These are phyloP conservation scores for Wickerhamiella shivajii DNA, from an alignment of 805 yeast species.

Conservation along the genomic window DNA sequence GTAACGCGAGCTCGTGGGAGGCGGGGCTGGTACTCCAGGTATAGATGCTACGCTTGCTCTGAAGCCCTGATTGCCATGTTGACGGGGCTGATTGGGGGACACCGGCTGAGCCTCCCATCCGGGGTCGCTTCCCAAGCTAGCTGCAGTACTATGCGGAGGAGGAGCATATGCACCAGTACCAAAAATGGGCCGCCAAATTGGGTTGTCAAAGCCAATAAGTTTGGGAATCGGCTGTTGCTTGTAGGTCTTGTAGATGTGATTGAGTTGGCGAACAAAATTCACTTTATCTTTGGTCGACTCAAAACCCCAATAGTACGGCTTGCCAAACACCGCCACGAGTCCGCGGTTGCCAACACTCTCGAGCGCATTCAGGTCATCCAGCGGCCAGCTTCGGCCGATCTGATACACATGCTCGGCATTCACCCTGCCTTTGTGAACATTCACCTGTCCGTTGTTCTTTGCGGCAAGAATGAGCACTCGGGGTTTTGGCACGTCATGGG, in stretches of 20 bases:
- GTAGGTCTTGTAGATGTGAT: constrained; percentile 40
- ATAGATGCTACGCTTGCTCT: no score
- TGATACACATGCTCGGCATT: constrained; percentile 62
- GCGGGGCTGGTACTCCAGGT: no score
- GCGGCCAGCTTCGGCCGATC: constrained; percentile 85
- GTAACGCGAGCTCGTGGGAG: no score
- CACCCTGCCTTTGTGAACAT: constrained; percentile 75
- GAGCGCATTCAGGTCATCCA: constrained; percentile 49
- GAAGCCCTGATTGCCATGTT: no score
- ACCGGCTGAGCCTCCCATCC: no score
- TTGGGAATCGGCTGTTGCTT: constrained; percentile 42
- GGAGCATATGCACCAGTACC: no score
- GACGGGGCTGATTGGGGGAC: no score
- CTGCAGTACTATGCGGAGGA: no score
- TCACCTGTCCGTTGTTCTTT: constrained; percentile 24
- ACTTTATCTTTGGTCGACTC: constrained; percentile 41
- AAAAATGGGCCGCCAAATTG: not conserved
- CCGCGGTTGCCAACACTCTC: constrained; percentile 33
- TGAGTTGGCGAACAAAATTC: constrained; percentile 39
- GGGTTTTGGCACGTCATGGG: no score
- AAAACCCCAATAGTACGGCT: constrained; percentile 75
- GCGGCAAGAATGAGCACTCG: constrained; percentile 13
- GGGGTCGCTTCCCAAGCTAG: no score
- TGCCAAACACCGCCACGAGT: constrained; percentile 46
- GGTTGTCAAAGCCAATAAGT: constrained; percentile 21